Evolutionary conservation across 306 rosid genomes (phyloP).

Genomic region (Cicer yamashitae): DNA sequence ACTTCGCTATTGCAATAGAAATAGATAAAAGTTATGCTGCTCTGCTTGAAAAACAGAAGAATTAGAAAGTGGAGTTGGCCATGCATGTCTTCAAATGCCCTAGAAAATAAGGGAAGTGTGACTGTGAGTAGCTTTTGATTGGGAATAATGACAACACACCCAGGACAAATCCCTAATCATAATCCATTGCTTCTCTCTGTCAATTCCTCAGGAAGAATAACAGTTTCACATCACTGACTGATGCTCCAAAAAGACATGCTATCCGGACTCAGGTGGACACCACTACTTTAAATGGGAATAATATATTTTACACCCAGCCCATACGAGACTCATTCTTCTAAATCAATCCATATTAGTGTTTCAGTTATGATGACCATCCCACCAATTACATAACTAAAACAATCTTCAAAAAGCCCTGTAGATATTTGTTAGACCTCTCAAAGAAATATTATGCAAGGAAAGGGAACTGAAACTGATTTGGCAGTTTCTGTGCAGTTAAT

Average conservation of each 20-base stretch:
- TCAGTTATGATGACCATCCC: background rate
- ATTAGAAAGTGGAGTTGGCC: conserved; percentile 20
- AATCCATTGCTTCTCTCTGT: conserved; percentile 2
- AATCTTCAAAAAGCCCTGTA: background rate
- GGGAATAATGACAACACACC: conserved; percentile 22
- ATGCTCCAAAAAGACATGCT: conserved; percentile 24
- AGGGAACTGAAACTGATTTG: no score
- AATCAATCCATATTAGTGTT: background rate
- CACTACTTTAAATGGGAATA: conserved; percentile 1
- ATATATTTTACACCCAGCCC: background rate
- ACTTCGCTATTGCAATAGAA: conserved; percentile 25
- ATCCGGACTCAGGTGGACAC: background rate
- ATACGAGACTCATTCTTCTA: background rate
- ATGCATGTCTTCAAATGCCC: conserved; percentile 32
- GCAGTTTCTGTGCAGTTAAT: no score
- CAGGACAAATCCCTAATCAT: conserved; percentile 24
- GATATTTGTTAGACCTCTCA: no score
- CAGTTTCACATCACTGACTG: background rate
- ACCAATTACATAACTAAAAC: conserved; percentile 2
- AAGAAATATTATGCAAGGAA: no score
- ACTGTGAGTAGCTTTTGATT: conserved; percentile 26
- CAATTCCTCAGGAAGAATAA: conserved; percentile 6
- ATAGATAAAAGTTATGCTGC: conserved; percentile 24
- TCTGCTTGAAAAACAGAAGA: conserved; percentile 30
- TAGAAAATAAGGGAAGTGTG: background rate